phyloP scores from a whole-genome alignment of 163 green algal species.

The Chlorella variabilis region DNA sequence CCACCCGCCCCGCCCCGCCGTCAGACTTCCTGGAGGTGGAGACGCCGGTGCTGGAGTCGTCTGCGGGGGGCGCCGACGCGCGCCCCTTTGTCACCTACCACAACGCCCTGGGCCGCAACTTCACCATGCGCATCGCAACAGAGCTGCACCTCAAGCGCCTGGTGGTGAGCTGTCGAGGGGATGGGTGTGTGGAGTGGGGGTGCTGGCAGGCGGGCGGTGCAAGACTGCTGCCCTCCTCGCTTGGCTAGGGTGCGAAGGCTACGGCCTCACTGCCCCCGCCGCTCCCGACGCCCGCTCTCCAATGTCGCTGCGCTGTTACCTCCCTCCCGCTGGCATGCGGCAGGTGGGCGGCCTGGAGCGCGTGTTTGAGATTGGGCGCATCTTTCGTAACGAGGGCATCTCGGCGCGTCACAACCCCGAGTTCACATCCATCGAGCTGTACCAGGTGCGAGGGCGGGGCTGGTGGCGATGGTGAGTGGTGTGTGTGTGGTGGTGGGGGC shows the following conservation, averaged over 20 bases:
- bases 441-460: conserved; percentile 64
- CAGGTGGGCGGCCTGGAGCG: conserved; percentile 92
- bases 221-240: not conserved
- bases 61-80: conserved; percentile 93
- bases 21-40: conserved; percentile 81
- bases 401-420: conserved; percentile 97
- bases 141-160: conserved; percentile 98
- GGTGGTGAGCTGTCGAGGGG: conserved; percentile 55
- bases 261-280: too few relatives aligned
- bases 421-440: conserved; percentile 98
- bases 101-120: conserved; percentile 86
- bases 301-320: too few relatives aligned
- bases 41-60: conserved; percentile 92
- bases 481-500: too few relatives aligned
- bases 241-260: not conserved
- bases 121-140: conserved; percentile 95
- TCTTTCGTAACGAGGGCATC: conserved; percentile 97
- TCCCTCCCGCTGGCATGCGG: not conserved
- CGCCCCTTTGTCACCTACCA: conserved; percentile 96
- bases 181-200: not conserved
- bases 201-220: not conserved
- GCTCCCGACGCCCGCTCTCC: not conserved
- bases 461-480: not conserved
- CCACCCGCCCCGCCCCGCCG: too few relatives aligned
- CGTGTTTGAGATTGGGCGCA: conserved; percentile 95